A percentile compares a stretch with the other conserved stretches of the same genome.
These are phyloP conservation scores for Termitomyces sp. DNA, from an alignment of 1,284 basidiomycete genomes.

Conservation along the genomic window DNA sequence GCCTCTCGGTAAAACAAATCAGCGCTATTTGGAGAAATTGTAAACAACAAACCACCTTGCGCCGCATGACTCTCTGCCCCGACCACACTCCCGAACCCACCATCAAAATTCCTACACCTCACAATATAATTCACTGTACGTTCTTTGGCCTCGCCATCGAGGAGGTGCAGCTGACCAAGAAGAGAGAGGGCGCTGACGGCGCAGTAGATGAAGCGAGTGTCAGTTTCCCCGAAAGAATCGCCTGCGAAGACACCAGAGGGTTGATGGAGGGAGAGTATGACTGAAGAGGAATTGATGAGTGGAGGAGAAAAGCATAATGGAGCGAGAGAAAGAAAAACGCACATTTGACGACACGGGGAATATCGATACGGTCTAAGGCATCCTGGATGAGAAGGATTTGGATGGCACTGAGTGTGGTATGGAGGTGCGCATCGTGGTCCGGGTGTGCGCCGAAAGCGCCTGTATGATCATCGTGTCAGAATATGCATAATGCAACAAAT, in stretches of 20 bases:
- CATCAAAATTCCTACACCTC: constrained; percentile 89
- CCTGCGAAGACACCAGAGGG: constrained; percentile 88
- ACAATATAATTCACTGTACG: constrained; percentile 72
- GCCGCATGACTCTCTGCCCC: constrained; percentile 93
- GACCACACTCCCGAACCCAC: constrained; percentile 81
- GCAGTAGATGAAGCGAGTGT: constrained; percentile 91
- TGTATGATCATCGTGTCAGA: constrained; percentile 25
- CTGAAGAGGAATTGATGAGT: constrained; percentile 34
- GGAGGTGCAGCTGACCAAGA: constrained; percentile 62
- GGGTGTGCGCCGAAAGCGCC: constrained; percentile 93
- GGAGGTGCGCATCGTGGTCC: constrained; percentile 88
- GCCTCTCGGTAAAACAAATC: neutral
- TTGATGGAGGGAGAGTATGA: constrained; percentile 79
- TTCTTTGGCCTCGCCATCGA: constrained; percentile 44
- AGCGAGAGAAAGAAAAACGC: constrained; percentile 14
- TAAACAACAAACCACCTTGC: constrained; percentile 57
- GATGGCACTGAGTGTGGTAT: constrained; percentile 85
- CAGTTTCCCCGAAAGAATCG: constrained; percentile 85
- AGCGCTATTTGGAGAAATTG: neutral
- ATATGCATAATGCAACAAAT: neutral
- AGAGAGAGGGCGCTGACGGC: constrained; percentile 81
- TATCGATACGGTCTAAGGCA: constrained; percentile 69
- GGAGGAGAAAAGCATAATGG: neutral
- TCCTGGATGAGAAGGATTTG: constrained; percentile 89
- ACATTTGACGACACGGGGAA: constrained; percentile 75